Evolutionary conservation across 225 moss, liverwort and hornwort genomes (phyloP).

Genomic region (Asterella californica): DNA sequence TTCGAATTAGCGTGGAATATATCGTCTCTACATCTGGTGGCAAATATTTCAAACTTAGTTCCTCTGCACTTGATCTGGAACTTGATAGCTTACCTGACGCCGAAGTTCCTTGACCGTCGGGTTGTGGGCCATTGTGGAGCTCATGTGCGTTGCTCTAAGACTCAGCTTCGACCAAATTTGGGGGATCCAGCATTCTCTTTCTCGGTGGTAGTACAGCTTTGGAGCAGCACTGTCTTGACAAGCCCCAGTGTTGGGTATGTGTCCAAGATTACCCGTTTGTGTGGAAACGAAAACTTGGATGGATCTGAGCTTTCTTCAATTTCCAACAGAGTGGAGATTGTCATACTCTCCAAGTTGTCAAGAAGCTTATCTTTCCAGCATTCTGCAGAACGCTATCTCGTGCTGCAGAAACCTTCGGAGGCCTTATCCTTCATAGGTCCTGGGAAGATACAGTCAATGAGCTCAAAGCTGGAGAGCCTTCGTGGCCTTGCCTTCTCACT

Average conservation of each 20-base stretch:
- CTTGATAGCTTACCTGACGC: constrained; percentile 45
- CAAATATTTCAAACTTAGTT: constrained; percentile 44
- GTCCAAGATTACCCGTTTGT: neutral
- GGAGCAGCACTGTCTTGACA: neutral
- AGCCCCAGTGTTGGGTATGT: neutral
- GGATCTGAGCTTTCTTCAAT: neutral
- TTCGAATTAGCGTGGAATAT: constrained; percentile 43
- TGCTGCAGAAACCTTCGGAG: constrained; percentile 9
- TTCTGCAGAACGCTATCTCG: constrained; percentile 17
- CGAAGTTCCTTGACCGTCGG: constrained; percentile 15
- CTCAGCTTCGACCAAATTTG: neutral
- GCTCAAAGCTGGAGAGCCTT: constrained; percentile 49
- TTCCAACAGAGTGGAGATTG: neutral
- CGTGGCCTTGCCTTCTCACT: constrained; percentile 66
- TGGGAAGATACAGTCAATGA: neutral
- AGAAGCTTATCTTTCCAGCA: neutral
- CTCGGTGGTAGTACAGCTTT: constrained; percentile 17
- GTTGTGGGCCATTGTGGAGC: neutral
- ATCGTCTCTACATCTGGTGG: constrained; percentile 49
- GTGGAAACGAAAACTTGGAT: neutral
- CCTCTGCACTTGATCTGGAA: constrained; percentile 60
- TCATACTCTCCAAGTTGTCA: neutral
- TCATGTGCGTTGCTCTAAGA: neutral
- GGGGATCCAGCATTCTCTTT: neutral
- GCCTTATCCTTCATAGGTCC: neutral